Evolutionary conservation across 805 yeast species (phyloP).

Genomic region (Yamadazyma ubonensis): DNA sequence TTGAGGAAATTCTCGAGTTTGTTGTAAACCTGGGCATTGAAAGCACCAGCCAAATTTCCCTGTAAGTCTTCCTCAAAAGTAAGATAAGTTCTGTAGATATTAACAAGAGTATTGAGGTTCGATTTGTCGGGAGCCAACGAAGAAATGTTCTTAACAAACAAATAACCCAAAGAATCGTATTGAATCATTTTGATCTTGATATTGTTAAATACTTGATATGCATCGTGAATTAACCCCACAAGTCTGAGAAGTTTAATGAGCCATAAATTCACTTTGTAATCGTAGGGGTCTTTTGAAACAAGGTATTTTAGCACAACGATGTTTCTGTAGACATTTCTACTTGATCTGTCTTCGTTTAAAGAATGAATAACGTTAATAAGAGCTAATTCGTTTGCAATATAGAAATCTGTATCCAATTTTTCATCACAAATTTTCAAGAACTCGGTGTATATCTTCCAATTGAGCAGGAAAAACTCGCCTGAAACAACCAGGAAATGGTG

Average conservation of each 20-base stretch:
- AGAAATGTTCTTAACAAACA: constrained; percentile 35
- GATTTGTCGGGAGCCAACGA: constrained; percentile 38
- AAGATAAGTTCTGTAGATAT: constrained; percentile 50
- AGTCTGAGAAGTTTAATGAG: constrained; percentile 59
- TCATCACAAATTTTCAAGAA: constrained; percentile 17
- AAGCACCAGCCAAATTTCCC: constrained; percentile 49
- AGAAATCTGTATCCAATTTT: constrained; percentile 51
- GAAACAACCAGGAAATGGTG: constrained; percentile 20
- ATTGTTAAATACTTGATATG: constrained; percentile 49
- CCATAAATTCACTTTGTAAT: constrained; percentile 72
- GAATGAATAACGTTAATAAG: constrained; percentile 47
- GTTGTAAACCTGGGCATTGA: constrained; percentile 58
- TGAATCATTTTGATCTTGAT: constrained; percentile 75
- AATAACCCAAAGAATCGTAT: constrained; percentile 61
- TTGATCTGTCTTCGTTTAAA: constrained; percentile 19
- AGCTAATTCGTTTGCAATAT: constrained; percentile 64
- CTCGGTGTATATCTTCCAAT: constrained; percentile 22
- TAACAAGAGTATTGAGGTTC: constrained; percentile 32
- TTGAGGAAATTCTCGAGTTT: constrained; percentile 67
- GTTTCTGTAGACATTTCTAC: constrained; percentile 30
- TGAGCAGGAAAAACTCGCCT: constrained; percentile 15
- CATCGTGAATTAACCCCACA: constrained; percentile 53
- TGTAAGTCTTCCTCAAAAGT: constrained; percentile 53
- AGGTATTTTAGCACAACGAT: constrained; percentile 60
- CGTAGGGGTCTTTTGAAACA: constrained; percentile 57